A percentile compares a stretch with the other conserved stretches of the same genome.
phyloP scores from a whole-genome alignment of 306 rosid genomes.

The Erythrophleum fordii region DNA sequence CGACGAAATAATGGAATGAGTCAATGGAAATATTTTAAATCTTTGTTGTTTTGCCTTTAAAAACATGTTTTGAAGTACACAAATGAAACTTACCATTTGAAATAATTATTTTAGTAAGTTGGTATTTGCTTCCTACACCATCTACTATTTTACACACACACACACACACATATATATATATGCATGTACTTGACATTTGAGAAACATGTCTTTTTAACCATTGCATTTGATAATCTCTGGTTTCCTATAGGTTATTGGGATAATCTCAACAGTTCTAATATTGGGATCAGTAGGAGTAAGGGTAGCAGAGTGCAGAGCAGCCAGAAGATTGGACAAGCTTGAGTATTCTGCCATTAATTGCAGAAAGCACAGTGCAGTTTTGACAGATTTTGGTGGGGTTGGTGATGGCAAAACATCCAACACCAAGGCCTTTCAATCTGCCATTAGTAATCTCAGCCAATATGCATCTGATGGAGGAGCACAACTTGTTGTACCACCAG shows the following conservation, averaged over 20 bases:
- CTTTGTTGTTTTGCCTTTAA: too few relatives aligned
- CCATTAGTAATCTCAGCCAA: conserved; percentile 49
- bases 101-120: too few relatives aligned
- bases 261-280: neutral
- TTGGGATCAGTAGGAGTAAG: conserved; percentile 31
- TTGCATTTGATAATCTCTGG: neutral
- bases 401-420: conserved; percentile 71
- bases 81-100: too few relatives aligned
- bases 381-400: conserved; percentile 70
- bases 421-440: conserved; percentile 58
- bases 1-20: too few relatives aligned
- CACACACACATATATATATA: too few relatives aligned
- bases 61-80: too few relatives aligned
- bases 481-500: conserved; percentile 62
- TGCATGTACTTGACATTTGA: neutral
- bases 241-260: conserved; percentile 22
- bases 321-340: neutral
- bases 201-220: neutral
- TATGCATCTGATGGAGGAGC: conserved; percentile 64
- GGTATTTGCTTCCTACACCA: too few relatives aligned
- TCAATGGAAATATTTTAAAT: too few relatives aligned
- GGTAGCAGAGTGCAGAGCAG: conserved; percentile 27
- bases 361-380: conserved; percentile 55
- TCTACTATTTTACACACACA: too few relatives aligned
- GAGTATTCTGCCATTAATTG: conserved; percentile 44